Evolutionary conservation across 2,329 filamentous ascomycete species (phyloP).

Genomic region (Pestalotiopsis sp.): DNA sequence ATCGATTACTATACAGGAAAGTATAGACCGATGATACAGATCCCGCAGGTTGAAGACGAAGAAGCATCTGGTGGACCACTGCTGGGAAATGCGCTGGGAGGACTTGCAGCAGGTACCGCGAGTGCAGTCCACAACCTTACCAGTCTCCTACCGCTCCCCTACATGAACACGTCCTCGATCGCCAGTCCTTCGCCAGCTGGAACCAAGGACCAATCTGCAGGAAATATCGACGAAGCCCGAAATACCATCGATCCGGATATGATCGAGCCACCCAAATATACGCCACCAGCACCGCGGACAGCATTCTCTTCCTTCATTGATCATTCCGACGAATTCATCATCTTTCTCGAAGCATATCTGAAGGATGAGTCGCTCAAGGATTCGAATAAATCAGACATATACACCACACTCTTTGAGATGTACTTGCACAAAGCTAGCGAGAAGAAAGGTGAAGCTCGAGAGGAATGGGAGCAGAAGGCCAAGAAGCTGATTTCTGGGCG

Average conservation of each 20-base stretch:
- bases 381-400: conserved; percentile 80
- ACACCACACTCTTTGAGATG: conserved; percentile 97
- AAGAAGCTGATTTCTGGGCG: conserved; percentile 84
- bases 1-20: conserved; percentile 92
- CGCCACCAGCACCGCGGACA: conserved; percentile 78
- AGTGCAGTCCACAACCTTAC: conserved; percentile 86
- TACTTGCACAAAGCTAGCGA: conserved; percentile 87
- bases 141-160: conserved; percentile 80
- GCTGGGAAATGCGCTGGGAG: conserved; percentile 35
- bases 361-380: conserved; percentile 70
- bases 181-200: conserved; percentile 55
- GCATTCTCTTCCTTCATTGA: conserved; percentile 98
- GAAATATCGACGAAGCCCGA: conserved; percentile 45
- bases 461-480: conserved; percentile 88
- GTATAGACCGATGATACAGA: conserved; percentile 74
- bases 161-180: conserved; percentile 70
- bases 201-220: conserved; percentile 52
- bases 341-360: conserved; percentile 88
- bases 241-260: conserved; percentile 53
- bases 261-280: conserved; percentile 62
- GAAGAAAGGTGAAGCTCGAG: conserved; percentile 66
- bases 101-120: conserved; percentile 60
- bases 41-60: conserved; percentile 36
- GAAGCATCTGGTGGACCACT: conserved; percentile 36
- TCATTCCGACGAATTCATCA: conserved; percentile 87